Evolutionary conservation across 1,139 yeast genomes (phyloP), one percentile per base, ranked within the genome.

Genomic region (Hanseniaspora sp.): DNA sequence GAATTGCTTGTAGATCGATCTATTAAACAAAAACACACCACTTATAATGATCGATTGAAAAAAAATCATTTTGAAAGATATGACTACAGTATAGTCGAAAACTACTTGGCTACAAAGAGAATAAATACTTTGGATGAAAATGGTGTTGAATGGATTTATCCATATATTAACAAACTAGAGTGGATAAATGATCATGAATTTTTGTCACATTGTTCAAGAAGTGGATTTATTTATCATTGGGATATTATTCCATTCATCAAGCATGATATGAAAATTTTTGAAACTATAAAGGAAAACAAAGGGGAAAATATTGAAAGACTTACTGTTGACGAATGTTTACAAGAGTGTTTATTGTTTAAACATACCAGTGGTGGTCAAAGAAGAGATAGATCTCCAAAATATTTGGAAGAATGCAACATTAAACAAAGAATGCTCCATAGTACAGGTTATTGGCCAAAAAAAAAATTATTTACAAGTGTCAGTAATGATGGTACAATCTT

Each of bases 101-200:
- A 51, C 35, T 51, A 44, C 41, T 40, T 35, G 13, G 28, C 48
- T 2, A 11, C 48, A 7, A 51, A 51, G 40, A 44, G 54, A 33
- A 6, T 51, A 17, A 51, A 44, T 23, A 34, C 17, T 23, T 15
- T 51, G 12, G 54, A 51, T 44, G 54, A 51, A 30, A 51, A 51
- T 18, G 54, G 54, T 18, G 54, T 51, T 38, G 54, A 51, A 23
- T 51, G 54, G 54, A 37, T 51, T 15, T 44, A 44, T 30, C 54
- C 54, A 2, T 51, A 42, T 33, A 44, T 51, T 3, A 51, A 51
- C 40, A 44, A 38, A 8, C 3, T 51, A 1, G 8, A 17, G 8
- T 51, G 54, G 54, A 28, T 39, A 5, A 38, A 29, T n/a, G 39
- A 35, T 4, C 23, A 13, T 15, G 34, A 33, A 13, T 51, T 51